These are phyloP conservation scores for Aspergillus ostianus DNA, from an alignment of 495 filamentous ascomycete species.

Conservation along the genomic window DNA sequence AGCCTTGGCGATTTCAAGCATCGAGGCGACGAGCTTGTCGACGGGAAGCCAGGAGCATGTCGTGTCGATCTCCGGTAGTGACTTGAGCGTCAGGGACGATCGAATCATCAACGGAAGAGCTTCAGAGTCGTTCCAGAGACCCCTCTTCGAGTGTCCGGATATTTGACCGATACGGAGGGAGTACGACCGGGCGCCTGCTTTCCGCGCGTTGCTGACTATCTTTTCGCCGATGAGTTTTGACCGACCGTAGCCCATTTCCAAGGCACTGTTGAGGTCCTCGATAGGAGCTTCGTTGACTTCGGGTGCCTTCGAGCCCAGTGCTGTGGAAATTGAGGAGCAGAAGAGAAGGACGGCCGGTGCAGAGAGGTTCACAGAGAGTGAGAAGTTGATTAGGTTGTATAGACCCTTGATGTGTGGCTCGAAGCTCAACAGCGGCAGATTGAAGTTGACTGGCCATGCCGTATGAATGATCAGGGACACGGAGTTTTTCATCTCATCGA, in stretches of 20 bases:
- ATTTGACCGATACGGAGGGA: constrained; percentile 62
- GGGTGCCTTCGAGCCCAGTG: constrained; percentile 29
- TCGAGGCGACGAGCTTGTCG: constrained; percentile 47
- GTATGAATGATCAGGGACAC: constrained; percentile 54
- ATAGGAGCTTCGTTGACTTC: constrained; percentile 45
- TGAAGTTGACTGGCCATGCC: constrained; percentile 61
- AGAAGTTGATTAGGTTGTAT: constrained; percentile 53
- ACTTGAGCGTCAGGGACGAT: constrained; percentile 46
- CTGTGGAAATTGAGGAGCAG: constrained; percentile 52
- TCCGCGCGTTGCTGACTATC: constrained; percentile 42
- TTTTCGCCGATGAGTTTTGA: constrained; percentile 58
- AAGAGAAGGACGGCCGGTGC: constrained; percentile 50
- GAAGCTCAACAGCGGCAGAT: constrained; percentile 39
- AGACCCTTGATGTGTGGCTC: constrained; percentile 49
- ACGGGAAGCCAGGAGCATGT: constrained; percentile 57
- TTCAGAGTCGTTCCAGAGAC: constrained; percentile 60
- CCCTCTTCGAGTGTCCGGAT: constrained; percentile 49
- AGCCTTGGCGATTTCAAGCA: constrained; percentile 45
- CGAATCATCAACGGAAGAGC: constrained; percentile 56
- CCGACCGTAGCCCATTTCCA: constrained; percentile 55
- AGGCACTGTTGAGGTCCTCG: constrained; percentile 36
- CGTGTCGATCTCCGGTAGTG: constrained; percentile 46
- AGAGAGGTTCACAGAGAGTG: constrained; percentile 40
- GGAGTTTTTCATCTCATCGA: constrained; percentile 35
- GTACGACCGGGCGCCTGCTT: constrained; percentile 35